Evolutionary conservation across 208 protist species (phyloP).

Genomic region (Wallacemonas sp.): DNA sequence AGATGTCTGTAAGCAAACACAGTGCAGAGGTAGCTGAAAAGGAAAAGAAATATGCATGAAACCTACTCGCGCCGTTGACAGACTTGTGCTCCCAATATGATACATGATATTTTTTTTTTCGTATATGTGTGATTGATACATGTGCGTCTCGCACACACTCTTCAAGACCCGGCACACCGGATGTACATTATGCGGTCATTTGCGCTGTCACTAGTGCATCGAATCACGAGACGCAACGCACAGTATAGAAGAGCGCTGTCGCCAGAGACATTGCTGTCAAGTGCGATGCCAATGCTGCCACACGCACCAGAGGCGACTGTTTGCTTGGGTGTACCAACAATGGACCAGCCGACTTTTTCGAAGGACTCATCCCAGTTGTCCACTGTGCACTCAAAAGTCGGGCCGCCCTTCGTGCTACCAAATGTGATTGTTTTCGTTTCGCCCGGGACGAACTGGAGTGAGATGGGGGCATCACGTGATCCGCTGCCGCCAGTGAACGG

Average conservation of each 20-base stretch:
- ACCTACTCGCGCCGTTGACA: too few relatives aligned
- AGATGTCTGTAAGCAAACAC: too few relatives aligned
- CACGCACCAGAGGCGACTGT: slow-evolving; percentile 23
- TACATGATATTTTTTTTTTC: too few relatives aligned
- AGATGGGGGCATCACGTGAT: slow-evolving; percentile 31
- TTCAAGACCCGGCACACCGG: slow-evolving; percentile 39
- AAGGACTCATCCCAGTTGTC: slow-evolving; percentile 47
- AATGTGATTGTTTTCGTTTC: slow-evolving; percentile 48
- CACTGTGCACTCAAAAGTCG: slow-evolving; percentile 43
- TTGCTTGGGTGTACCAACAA: slow-evolving; percentile 27
- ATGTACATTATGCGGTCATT: slow-evolving; percentile 28
- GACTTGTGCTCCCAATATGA: too few relatives aligned
- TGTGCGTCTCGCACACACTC: too few relatives aligned
- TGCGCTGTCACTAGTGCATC: slow-evolving; percentile 13
- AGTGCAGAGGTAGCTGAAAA: too few relatives aligned
- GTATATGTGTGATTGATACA: too few relatives aligned
- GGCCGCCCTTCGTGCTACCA: slow-evolving; percentile 44
- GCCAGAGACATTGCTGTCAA: neutral
- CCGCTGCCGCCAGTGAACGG: slow-evolving; percentile 22
- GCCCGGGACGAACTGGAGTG: slow-evolving; percentile 37
- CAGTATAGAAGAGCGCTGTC: slow-evolving; percentile 21
- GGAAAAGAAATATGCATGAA: too few relatives aligned
- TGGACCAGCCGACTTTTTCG: slow-evolving; percentile 36
- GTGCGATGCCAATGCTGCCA: slow-evolving; percentile 20
- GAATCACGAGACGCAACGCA: slow-evolving; percentile 15